Evolutionary conservation across 768 basidiomycete genomes (phyloP).

Genomic region (Mrakia frigida): DNA sequence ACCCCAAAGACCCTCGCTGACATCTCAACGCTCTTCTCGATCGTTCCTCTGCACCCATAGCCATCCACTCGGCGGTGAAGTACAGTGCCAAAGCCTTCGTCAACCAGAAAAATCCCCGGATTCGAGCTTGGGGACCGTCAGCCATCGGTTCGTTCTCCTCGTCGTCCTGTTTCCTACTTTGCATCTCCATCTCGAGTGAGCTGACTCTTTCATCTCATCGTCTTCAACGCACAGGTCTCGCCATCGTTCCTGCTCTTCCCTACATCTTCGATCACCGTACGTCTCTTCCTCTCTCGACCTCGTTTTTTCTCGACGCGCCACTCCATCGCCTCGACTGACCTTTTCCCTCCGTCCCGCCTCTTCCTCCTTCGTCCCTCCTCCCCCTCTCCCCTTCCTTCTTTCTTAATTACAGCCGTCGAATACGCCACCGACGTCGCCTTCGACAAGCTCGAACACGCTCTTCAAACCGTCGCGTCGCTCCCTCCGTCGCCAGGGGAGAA

Average conservation of each 20-base stretch:
- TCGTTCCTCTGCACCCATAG: not conserved
- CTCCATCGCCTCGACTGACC: no score
- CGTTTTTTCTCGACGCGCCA: not conserved
- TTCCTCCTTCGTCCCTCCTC: not conserved
- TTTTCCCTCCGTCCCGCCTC: not conserved
- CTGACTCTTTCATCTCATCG: not conserved
- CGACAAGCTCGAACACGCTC: conserved; percentile 40
- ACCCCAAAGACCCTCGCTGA: no score
- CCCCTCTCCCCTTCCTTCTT: not conserved
- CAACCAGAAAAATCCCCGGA: conserved; percentile 37
- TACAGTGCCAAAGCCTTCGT: conserved; percentile 41
- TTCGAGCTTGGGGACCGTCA: conserved; percentile 44
- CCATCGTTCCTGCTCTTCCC: conserved; percentile 43
- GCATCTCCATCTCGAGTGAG: not conserved
- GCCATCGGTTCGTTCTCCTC: conserved; percentile 31
- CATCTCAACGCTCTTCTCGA: not conserved
- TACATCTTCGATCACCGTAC: conserved; percentile 44
- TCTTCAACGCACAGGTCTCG: conserved; percentile 31
- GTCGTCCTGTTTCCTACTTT: not conserved
- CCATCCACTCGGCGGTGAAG: conserved; percentile 44
- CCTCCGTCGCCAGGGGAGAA: not conserved
- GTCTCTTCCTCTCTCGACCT: conserved; percentile 33
- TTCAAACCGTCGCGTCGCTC: conserved; percentile 22
- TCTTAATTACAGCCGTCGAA: conserved; percentile 40
- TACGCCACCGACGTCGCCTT: conserved; percentile 39